A percentile compares a stretch with the other conserved stretches of the same genome.
phyloP scores from a whole-genome alignment of 2,329 filamentous ascomycete species.

The Cladophialophora bantiana region DNA sequence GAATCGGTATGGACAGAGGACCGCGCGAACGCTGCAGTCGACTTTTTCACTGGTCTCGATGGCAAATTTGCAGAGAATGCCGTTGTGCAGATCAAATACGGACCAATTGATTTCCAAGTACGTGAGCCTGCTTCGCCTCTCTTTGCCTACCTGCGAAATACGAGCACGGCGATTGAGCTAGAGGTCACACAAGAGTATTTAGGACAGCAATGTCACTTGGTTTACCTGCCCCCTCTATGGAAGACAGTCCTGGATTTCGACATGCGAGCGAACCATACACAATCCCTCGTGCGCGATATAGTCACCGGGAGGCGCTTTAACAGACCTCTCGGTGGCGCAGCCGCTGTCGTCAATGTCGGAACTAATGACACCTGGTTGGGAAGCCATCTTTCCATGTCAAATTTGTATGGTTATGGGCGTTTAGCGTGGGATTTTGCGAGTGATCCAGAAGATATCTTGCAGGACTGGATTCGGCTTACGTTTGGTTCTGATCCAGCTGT shows the following conservation, averaged over 20 bases:
- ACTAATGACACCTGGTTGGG: conserved; percentile 72
- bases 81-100: conserved; percentile 75
- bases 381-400: conserved; percentile 73
- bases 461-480: conserved; percentile 73
- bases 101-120: conserved; percentile 77
- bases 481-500: conserved; percentile 65
- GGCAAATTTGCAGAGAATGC: conserved; percentile 73
- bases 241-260: conserved; percentile 72
- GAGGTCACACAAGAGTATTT: conserved; percentile 74
- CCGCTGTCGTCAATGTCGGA: conserved; percentile 72
- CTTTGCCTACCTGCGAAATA: conserved; percentile 61
- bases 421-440: conserved; percentile 70
- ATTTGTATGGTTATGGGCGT: conserved; percentile 72
- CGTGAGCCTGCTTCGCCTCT: conserved; percentile 71
- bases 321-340: conserved; percentile 65
- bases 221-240: conserved; percentile 74
- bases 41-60: conserved; percentile 71
- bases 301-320: conserved; percentile 67
- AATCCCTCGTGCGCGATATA: conserved; percentile 66
- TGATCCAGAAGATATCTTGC: conserved; percentile 59
- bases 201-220: conserved; percentile 72
- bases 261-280: conserved; percentile 64
- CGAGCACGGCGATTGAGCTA: conserved; percentile 66
- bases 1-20: conserved; percentile 70
- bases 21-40: conserved; percentile 72